These are phyloP conservation scores for Alloteropsis angusta DNA, from an alignment of 202 grass and related monocot genomes.

Conservation along the genomic window DNA sequence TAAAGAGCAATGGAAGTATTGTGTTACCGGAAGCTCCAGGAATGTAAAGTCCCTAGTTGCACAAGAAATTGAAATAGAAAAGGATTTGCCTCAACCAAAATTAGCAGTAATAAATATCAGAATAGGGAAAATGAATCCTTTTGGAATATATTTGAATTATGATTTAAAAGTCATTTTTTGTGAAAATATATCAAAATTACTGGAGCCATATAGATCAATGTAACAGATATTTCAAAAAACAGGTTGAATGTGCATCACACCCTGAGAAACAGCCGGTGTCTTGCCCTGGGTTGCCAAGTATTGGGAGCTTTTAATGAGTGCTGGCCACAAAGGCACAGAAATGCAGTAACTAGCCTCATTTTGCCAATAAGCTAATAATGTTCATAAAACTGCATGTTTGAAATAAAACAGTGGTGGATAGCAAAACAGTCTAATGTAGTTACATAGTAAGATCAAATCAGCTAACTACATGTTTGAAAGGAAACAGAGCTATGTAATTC, in stretches of 20 bases:
- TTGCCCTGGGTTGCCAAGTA: neutral
- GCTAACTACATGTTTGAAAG: neutral
- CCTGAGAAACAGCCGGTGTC: neutral
- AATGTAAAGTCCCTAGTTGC: neutral
- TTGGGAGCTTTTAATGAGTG: neutral
- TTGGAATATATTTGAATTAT: neutral
- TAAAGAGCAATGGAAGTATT: neutral
- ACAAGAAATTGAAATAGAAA: neutral
- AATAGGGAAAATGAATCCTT: neutral
- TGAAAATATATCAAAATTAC: neutral
- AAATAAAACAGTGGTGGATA: neutral
- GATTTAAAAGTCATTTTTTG: neutral
- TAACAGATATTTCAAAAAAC: neutral
- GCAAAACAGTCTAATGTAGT: neutral
- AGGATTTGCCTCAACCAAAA: neutral
- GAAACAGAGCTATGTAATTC: neutral
- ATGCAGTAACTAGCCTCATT: neutral
- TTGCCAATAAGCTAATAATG: neutral
- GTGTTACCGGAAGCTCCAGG: neutral
- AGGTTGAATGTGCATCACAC: neutral
- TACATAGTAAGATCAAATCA: slow-evolving; percentile 1
- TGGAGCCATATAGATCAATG: neutral
- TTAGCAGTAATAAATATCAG: neutral
- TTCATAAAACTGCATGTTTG: neutral
- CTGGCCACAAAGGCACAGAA: neutral